A percentile compares a stretch with the other conserved stretches of the same genome.
Evolutionary conservation across 257 asterid species (phyloP).

Genomic region (Euphrasia confusa): DNA sequence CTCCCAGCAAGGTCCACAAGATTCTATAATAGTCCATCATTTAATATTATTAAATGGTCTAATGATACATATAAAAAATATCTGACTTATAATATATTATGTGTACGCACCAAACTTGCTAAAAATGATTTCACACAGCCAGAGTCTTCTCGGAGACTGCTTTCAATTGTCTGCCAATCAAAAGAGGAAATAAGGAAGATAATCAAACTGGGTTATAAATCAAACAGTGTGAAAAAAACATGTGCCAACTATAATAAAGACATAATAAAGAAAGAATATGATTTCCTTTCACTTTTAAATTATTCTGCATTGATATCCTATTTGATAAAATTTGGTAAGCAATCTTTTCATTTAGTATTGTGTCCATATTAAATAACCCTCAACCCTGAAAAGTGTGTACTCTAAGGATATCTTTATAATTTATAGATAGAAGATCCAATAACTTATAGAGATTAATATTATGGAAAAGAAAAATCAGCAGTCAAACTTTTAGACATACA

Average conservation of each 20-base stretch:
- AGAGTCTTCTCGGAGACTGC: conserved; percentile 72
- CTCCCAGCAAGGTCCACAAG: conserved; percentile 99
- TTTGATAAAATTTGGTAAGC: too few species aligned
- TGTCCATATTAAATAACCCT: neutral
- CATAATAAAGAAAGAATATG: neutral
- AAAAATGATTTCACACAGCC: conserved; percentile 70
- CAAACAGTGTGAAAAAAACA: neutral
- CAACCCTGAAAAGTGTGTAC: neutral
- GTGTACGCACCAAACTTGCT: conserved; percentile 71
- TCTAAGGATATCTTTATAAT: neutral
- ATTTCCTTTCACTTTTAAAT: neutral
- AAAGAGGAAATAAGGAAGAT: conserved; percentile 3
- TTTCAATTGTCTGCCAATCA: conserved; percentile 61
- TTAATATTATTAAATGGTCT: too few species aligned
- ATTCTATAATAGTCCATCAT: conserved; percentile 45
- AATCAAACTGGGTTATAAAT: neutral
- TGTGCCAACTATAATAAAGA: neutral
- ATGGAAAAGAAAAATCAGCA: neutral
- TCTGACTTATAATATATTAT: conserved; percentile 7
- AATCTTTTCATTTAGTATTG: neutral
- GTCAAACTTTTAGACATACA: neutral
- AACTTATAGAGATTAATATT: neutral
- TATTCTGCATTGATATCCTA: neutral
- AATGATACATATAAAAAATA: conserved; percentile 12
- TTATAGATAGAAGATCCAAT: neutral